A percentile compares a stretch with the other conserved stretches of the same genome.
phyloP scores from a whole-genome alignment of 2,329 filamentous ascomycete genomes.

The Microthyrium microscopicum region DNA sequence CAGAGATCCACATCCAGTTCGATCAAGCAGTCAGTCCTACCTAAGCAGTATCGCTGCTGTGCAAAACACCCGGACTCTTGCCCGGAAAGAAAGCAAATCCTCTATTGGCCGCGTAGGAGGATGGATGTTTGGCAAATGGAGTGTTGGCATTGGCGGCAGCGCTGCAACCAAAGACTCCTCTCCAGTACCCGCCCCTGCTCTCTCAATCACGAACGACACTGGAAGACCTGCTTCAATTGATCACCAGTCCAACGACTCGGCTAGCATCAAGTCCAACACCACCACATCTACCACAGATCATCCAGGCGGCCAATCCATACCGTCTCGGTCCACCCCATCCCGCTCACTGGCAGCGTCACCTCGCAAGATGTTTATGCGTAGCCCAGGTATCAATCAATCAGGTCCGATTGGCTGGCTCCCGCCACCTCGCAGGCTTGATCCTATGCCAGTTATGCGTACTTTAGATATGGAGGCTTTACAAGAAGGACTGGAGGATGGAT shows the following conservation, averaged over 20 bases:
- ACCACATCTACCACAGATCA: no score
- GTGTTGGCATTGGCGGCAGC: constrained; percentile 31
- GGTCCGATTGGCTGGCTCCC: constrained; percentile 24
- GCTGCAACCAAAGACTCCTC: constrained; percentile 5
- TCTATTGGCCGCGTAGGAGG: constrained; percentile 33
- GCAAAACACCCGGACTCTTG: constrained; percentile 11
- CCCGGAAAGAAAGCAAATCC: constrained; percentile 12
- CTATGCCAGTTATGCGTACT: constrained; percentile 15
- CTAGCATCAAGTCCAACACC: no score
- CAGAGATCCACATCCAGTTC: neutral
- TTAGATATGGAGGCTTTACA: constrained; percentile 22
- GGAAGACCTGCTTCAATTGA: neutral
- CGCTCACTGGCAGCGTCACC: neutral
- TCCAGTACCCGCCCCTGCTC: no score
- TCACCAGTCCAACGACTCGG: neutral
- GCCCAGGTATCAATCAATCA: constrained; percentile 21
- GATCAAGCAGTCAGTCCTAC: constrained; percentile 4
- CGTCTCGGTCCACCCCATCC: neutral
- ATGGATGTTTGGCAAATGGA: constrained; percentile 50
- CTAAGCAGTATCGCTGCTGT: constrained; percentile 1
- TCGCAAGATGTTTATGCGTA: constrained; percentile 10
- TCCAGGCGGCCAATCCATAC: neutral
- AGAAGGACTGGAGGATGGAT: constrained; percentile 11
- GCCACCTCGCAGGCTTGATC: constrained; percentile 16
- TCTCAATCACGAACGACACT: neutral